Evolutionary conservation across 352 stramenopile genomes (phyloP).

Genomic region (Peronosclerospora sorghi): DNA sequence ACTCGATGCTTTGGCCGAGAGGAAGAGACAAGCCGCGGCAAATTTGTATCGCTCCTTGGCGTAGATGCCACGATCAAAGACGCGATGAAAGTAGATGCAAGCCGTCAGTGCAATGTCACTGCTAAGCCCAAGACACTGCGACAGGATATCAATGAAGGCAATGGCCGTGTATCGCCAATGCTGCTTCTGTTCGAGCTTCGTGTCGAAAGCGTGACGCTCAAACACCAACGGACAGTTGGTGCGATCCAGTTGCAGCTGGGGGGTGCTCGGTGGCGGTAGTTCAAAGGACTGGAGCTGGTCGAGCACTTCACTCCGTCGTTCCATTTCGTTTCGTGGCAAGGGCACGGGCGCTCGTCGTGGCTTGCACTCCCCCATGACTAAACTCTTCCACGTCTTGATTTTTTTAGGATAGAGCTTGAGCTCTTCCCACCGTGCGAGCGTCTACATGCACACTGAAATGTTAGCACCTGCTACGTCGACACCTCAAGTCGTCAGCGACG

Average conservation of each 20-base stretch:
- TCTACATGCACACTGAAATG: constrained; percentile 32
- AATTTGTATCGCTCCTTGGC: constrained; percentile 72
- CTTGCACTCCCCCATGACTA: constrained; percentile 61
- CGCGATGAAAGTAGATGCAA: constrained; percentile 66
- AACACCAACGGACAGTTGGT: constrained; percentile 68
- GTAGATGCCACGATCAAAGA: constrained; percentile 78
- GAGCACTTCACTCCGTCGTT: constrained; percentile 50
- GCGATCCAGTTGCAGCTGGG: constrained; percentile 51
- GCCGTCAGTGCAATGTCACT: constrained; percentile 64
- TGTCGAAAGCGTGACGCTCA: constrained; percentile 47
- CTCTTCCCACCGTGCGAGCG: constrained; percentile 74
- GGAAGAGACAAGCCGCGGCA: constrained; percentile 68
- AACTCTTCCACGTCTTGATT: constrained; percentile 69
- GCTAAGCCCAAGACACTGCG: constrained; percentile 50
- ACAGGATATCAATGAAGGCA: constrained; percentile 73
- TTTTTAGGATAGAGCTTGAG: constrained; percentile 66
- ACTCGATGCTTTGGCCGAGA: constrained; percentile 70
- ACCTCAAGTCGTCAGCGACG: too few relatives aligned
- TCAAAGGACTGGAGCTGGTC: constrained; percentile 73
- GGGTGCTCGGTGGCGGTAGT: constrained; percentile 28
- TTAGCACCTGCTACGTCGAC: too few relatives aligned
- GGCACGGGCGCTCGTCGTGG: constrained; percentile 37
- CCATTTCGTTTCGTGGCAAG: constrained; percentile 48
- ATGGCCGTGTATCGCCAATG: constrained; percentile 75
- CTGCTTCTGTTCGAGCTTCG: constrained; percentile 55